These are phyloP conservation scores for Amylocystis lapponica DNA, from an alignment of 768 basidiomycete genomes.

Conservation along the genomic window DNA sequence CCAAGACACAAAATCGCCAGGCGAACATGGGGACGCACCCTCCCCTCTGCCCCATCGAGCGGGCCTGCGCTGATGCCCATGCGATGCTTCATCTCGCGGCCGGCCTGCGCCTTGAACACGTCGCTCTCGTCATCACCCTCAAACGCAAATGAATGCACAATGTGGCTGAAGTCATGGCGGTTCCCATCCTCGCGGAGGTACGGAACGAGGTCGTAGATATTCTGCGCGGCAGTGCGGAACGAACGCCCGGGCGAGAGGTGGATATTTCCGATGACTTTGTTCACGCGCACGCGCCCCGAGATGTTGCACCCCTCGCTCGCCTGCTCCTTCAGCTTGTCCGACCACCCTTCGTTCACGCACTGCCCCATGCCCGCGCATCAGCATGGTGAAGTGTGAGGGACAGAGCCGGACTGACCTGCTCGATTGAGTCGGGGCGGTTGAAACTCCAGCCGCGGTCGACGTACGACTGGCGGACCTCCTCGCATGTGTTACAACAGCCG, in stretches of 20 bases:
- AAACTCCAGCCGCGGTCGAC: slow-evolving; percentile 95
- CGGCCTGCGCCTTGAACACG: slow-evolving; percentile 53
- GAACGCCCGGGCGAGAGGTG: slow-evolving; percentile 92
- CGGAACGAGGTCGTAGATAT: slow-evolving; percentile 87
- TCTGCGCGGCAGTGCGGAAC: slow-evolving; percentile 81
- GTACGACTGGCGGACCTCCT: slow-evolving; percentile 89
- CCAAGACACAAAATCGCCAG: not conserved
- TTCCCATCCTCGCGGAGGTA: slow-evolving; percentile 86
- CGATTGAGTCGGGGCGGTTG: slow-evolving; percentile 80
- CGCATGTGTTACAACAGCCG: slow-evolving; percentile 96
- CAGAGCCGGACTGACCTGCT: slow-evolving; percentile 58
- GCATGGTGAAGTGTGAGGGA: not conserved
- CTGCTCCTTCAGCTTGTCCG: slow-evolving; percentile 88
- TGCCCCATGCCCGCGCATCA: slow-evolving; percentile 24
- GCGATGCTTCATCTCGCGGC: slow-evolving; percentile 59
- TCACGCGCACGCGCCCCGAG: slow-evolving; percentile 85
- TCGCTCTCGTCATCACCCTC: slow-evolving; percentile 81
- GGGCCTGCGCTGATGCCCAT: slow-evolving; percentile 75
- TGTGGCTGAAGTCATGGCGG: slow-evolving; percentile 92
- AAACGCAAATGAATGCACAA: slow-evolving; percentile 76
- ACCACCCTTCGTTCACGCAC: slow-evolving; percentile 94
- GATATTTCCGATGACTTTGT: slow-evolving; percentile 96
- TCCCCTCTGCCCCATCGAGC: slow-evolving; percentile 58
- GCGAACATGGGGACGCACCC: slow-evolving; percentile 32
- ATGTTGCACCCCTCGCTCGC: slow-evolving; percentile 93